These are phyloP conservation scores for Chloris gayana DNA, from an alignment of 176 grass and related monocot genomes.

Conservation along the genomic window DNA sequence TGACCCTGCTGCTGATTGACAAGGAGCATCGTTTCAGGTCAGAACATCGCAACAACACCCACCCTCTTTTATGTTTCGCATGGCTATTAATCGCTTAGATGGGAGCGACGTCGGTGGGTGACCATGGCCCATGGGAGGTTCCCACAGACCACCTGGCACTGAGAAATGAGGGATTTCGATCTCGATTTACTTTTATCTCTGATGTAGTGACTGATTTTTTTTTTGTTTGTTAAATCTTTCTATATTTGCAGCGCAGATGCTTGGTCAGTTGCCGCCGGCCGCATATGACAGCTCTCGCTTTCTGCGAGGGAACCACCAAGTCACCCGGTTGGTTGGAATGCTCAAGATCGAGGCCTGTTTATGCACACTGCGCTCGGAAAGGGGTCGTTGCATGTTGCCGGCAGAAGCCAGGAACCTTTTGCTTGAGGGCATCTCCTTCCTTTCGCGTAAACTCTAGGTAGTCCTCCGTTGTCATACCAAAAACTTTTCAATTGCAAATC, in stretches of 20 bases:
- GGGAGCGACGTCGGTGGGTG: neutral
- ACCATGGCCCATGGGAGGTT: neutral
- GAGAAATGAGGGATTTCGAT: neutral
- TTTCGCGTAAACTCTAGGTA: conserved; percentile 28
- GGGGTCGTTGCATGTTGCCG: neutral
- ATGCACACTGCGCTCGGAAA: neutral
- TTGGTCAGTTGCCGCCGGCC: neutral
- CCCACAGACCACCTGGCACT: neutral
- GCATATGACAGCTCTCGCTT: conserved; percentile 28
- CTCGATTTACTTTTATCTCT: neutral
- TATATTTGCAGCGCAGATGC: conserved; percentile 32
- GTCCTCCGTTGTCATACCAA: neutral
- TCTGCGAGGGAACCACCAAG: conserved; percentile 28
- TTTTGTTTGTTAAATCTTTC: neutral
- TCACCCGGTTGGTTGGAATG: neutral
- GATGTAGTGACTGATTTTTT: neutral
- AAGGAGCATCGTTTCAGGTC: neutral
- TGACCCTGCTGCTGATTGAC: neutral
- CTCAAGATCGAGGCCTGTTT: neutral
- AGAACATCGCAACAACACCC: neutral
- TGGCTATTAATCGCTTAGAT: neutral
- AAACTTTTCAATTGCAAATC: neutral
- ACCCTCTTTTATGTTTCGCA: neutral
- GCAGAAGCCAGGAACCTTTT: neutral
- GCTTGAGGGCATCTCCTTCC: conserved; percentile 20